Percentiles rank a stretch among this genome's conserved stretches.
Conservation (phyloP, 805 yeast species). For the Saccharomyces paradoxus region DNA sequence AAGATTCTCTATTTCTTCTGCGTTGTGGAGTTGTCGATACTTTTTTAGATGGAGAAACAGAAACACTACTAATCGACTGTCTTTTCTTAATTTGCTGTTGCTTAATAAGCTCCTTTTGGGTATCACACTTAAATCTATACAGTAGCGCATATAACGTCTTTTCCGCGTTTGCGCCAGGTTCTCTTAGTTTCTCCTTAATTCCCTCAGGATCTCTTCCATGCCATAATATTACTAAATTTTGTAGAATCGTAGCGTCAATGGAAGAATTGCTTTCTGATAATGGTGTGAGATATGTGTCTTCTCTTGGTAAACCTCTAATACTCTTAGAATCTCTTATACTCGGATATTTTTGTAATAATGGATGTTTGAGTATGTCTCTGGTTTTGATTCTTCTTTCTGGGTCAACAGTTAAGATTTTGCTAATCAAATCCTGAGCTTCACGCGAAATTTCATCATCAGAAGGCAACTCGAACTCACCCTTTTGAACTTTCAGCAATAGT, state of each 20-base stretch:
- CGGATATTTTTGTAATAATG: conserved; percentile 66
- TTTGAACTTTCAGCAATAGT: conserved; percentile 80
- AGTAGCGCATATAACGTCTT: conserved; percentile 73
- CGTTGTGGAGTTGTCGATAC: conserved; percentile 23
- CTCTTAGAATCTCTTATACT: conserved; percentile 29
- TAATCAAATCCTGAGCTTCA: conserved; percentile 82
- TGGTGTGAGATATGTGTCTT: conserved; percentile 33
- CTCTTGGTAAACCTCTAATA: conserved; percentile 33
- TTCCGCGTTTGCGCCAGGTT: conserved; percentile 58
- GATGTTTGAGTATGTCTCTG: conserved; percentile 69
- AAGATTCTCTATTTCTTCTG: conserved; percentile 34
- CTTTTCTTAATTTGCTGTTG: conserved; percentile 36
- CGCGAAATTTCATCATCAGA: conserved; percentile 58
- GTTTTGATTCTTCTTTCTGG: conserved; percentile 76
- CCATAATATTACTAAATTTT: conserved; percentile 70
- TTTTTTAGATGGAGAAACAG: conserved; percentile 3
- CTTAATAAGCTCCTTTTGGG: conserved; percentile 24
- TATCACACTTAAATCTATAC: conserved; percentile 62
- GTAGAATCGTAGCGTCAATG: conserved; percentile 65
- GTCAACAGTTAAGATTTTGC: conserved; percentile 71
- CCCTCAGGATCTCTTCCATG: conserved; percentile 59
- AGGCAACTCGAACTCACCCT: conserved; percentile 82
- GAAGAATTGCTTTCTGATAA: conserved; percentile 33
- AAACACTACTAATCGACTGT: conserved; percentile 21
- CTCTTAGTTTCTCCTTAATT: conserved; percentile 45